These are phyloP conservation scores for Starmerella stigmatis DNA, from an alignment of 805 yeast species.

Conservation along the genomic window DNA sequence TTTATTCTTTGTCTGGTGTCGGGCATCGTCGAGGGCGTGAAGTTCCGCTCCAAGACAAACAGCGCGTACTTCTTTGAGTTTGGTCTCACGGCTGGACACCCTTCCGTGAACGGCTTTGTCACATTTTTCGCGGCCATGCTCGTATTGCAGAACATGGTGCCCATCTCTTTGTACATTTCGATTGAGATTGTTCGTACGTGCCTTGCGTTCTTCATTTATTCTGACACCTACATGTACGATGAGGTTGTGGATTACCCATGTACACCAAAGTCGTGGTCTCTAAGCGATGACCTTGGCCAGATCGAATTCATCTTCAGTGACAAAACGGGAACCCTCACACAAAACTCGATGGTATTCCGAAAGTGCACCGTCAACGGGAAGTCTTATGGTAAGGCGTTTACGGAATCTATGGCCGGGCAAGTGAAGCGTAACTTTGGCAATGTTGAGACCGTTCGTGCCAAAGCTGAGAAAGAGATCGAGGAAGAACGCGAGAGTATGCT, in stretches of 20 bases:
- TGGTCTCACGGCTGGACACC: slow-evolving; percentile 46
- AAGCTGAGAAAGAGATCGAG: slow-evolving; percentile 36
- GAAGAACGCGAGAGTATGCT: slow-evolving; percentile 42
- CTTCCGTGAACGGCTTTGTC: slow-evolving; percentile 57
- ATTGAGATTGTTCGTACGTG: slow-evolving; percentile 69
- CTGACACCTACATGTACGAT: slow-evolving; percentile 62
- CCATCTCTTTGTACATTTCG: slow-evolving; percentile 68
- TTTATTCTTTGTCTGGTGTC: slow-evolving; percentile 58
- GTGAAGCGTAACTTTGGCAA: slow-evolving; percentile 47
- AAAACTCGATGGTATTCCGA: slow-evolving; percentile 72
- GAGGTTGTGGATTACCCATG: slow-evolving; percentile 62
- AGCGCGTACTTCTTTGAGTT: slow-evolving; percentile 46
- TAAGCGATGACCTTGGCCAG: slow-evolving; percentile 76
- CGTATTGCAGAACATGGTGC: slow-evolving; percentile 66
- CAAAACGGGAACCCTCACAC: slow-evolving; percentile 76
- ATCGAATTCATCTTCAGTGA: slow-evolving; percentile 74
- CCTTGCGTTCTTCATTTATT: slow-evolving; percentile 65
- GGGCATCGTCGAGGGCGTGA: slow-evolving; percentile 61
- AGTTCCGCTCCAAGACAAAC: slow-evolving; percentile 40
- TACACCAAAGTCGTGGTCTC: slow-evolving; percentile 72
- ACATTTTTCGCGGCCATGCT: slow-evolving; percentile 64
- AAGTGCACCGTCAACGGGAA: slow-evolving; percentile 62
- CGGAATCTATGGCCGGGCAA: slow-evolving; percentile 66
- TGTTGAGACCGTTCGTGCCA: slow-evolving; percentile 39
- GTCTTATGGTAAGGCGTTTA: slow-evolving; percentile 63